A percentile compares a stretch with the other conserved stretches of the same genome.
These are phyloP conservation scores for Colletotrichum spinosum DNA, from an alignment of 2,329 filamentous ascomycete species.

Conservation along the genomic window DNA sequence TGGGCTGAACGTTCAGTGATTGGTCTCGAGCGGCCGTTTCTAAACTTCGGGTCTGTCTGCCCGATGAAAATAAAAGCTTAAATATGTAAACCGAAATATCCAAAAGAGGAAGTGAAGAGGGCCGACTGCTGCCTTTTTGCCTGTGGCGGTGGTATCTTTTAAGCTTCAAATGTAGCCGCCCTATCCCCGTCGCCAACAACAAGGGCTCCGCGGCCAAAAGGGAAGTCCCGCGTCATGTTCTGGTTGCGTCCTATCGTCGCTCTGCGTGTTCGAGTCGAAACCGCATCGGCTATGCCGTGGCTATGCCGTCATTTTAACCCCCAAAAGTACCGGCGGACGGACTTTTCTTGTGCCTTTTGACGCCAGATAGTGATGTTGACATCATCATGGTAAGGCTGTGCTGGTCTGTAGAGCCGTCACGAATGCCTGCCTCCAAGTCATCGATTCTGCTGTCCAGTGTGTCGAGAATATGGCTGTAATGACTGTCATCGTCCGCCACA, in stretches of 20 bases:
- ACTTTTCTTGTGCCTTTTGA: constrained; percentile 19
- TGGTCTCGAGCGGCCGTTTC: constrained; percentile 13
- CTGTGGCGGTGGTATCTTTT: constrained; percentile 20
- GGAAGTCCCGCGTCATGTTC: constrained; percentile 13
- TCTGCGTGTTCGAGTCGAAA: no score
- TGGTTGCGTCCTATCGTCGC: constrained; percentile 6
- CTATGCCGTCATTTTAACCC: constrained; percentile 1
- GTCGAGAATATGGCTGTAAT: constrained; percentile 22
- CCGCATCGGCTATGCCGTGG: no score
- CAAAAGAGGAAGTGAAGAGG: constrained; percentile 19
- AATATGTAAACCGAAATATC: constrained; percentile 18
- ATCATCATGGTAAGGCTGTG: constrained; percentile 10
- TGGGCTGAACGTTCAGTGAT: not conserved
- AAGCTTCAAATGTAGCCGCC: constrained; percentile 21
- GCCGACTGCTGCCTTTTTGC: constrained; percentile 9
- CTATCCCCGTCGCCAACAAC: constrained; percentile 4
- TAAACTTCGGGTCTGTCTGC: constrained; percentile 22
- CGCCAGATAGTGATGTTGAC: constrained; percentile 2
- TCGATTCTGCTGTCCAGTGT: constrained; percentile 20
- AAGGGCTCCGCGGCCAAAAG: constrained; percentile 3
- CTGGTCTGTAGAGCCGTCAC: constrained; percentile 10
- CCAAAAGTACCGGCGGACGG: constrained; percentile 26
- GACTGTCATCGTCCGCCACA: constrained; percentile 10
- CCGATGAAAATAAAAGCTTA: constrained; percentile 13
- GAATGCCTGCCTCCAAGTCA: constrained; percentile 8